Evolutionary conservation across 257 asterid species (phyloP).

Genomic region (Mentha longifolia): DNA sequence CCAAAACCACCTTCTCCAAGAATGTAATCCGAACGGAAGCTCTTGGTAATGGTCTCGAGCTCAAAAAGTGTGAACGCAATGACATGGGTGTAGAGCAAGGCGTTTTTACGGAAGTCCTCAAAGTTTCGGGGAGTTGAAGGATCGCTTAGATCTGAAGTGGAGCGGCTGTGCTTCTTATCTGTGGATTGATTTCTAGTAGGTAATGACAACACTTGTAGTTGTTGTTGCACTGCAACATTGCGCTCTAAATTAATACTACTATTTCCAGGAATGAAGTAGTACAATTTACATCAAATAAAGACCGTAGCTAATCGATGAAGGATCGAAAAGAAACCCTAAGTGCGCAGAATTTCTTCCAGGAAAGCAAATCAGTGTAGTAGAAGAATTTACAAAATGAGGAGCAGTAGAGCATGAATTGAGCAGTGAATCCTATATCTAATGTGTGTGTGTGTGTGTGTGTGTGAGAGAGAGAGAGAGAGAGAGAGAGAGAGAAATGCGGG

Average conservation of each 20-base stretch:
- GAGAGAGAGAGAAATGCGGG: constrained; percentile 24
- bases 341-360: constrained; percentile 10
- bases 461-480: constrained; percentile 23
- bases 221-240: constrained; percentile 71
- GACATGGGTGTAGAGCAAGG: constrained; percentile 80
- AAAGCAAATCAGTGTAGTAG: background rate
- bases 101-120: constrained; percentile 78
- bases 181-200: constrained; percentile 50
- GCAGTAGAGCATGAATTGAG: constrained; percentile 29
- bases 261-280: constrained; percentile 7
- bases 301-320: constrained; percentile 18
- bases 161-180: constrained; percentile 76
- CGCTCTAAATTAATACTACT: constrained; percentile 24
- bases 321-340: constrained; percentile 30
- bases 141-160: constrained; percentile 88
- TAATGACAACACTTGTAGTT: constrained; percentile 56
- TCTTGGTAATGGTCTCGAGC: constrained; percentile 96
- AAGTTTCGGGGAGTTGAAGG: constrained; percentile 79
- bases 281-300: background rate
- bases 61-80: constrained; percentile 90
- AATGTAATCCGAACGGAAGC: constrained; percentile 98
- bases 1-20: constrained; percentile 99
- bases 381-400: background rate
- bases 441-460: too few relatives aligned
- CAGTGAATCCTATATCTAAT: constrained; percentile 45